Conservation (phyloP, 805 yeast species). For the Barnettozyma californica region DNA sequence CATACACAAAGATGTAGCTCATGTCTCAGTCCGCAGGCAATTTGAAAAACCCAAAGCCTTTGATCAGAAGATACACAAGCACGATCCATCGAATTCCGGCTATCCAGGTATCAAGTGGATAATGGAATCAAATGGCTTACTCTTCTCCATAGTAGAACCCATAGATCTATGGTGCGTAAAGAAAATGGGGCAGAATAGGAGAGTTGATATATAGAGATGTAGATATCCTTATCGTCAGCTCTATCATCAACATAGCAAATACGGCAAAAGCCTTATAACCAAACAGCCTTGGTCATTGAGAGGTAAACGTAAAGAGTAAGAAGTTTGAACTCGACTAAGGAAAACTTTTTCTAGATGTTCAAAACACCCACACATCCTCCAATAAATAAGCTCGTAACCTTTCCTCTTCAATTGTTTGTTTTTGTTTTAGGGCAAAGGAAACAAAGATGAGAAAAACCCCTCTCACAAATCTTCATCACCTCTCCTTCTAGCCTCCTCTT, state of each 20-base stretch:
- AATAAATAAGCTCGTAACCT: neutral
- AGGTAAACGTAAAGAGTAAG: neutral
- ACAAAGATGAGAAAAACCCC: neutral
- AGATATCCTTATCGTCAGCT: conserved; percentile 1
- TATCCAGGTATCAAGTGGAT: conserved; percentile 10
- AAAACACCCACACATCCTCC: neutral
- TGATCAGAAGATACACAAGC: conserved; percentile 1
- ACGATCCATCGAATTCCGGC: conserved; percentile 9
- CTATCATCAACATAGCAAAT: neutral
- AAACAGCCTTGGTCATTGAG: neutral
- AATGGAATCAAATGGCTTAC: conserved; percentile 35
- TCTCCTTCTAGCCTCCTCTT: neutral
- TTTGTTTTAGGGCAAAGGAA: neutral
- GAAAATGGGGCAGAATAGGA: conserved; percentile 65
- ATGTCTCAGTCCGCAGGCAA: conserved; percentile 4
- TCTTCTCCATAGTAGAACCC: conserved; percentile 67
- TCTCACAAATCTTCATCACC: neutral
- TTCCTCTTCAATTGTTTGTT: neutral
- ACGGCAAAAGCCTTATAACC: neutral
- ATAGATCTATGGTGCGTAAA: conserved; percentile 40
- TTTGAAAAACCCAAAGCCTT: neutral
- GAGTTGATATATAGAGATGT: conserved; percentile 19
- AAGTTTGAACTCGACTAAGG: neutral
- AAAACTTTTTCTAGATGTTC: neutral
- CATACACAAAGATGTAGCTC: conserved; percentile 2